Conservation (phyloP, 164 flowering plant species). For the Vitis rotundifolia region DNA sequence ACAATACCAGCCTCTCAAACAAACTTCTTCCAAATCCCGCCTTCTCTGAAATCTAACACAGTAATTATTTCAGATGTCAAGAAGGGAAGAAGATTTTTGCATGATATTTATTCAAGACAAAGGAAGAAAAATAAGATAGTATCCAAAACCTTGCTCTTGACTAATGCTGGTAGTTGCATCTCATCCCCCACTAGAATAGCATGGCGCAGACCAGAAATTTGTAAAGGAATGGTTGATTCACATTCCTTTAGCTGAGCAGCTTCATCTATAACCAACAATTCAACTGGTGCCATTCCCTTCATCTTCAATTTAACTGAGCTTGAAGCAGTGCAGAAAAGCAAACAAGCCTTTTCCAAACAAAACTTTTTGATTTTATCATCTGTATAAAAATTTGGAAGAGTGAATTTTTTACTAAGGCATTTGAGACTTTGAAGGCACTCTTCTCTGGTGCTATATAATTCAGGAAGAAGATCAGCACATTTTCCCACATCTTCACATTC, state of each 20-base stretch:
- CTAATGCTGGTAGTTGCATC: constrained; percentile 41
- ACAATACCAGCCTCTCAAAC: constrained; percentile 38
- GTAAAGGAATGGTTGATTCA: constrained; percentile 42
- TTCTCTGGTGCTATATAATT: not conserved
- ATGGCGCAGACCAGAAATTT: constrained; percentile 29
- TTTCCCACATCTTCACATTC: not conserved
- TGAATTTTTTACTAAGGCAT: constrained; percentile 6
- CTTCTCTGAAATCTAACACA: constrained; percentile 22
- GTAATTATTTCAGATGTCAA: no score
- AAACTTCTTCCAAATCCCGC: constrained; percentile 48
- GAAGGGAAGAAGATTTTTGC: no score
- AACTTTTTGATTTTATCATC: constrained; percentile 4
- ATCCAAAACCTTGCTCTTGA: constrained; percentile 29
- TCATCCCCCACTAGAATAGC: constrained; percentile 46
- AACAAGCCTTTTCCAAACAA: constrained; percentile 23
- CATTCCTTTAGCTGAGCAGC: constrained; percentile 52
- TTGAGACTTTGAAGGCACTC: constrained; percentile 20
- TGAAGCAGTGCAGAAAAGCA: constrained; percentile 40
- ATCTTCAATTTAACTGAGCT: constrained; percentile 23
- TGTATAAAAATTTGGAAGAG: constrained; percentile 5
- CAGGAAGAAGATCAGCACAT: not conserved
- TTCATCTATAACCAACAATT: constrained; percentile 43
- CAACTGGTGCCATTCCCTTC: constrained; percentile 7
- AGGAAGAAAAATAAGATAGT: no score
- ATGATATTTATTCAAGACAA: no score